These are phyloP conservation scores for Terfezia boudieri DNA, from an alignment of 495 filamentous ascomycete species.

Conservation along the genomic window DNA sequence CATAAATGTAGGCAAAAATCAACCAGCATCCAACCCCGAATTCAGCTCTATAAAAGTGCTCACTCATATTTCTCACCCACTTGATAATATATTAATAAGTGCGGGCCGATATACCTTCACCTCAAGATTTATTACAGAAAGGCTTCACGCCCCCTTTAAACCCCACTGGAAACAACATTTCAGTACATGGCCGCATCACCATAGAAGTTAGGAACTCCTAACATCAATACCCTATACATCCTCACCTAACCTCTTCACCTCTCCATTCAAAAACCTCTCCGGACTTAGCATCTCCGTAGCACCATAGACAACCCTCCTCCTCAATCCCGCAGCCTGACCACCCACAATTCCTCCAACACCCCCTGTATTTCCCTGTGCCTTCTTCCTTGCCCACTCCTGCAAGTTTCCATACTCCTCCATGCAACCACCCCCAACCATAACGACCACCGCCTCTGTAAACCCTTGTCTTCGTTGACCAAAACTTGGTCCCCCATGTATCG, in stretches of 20 bases:
- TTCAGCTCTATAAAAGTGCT: too few species aligned
- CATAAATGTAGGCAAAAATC: too few species aligned
- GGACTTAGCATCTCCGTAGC: conserved; percentile 89
- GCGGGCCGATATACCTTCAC: too few species aligned
- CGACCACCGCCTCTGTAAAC: conserved; percentile 88
- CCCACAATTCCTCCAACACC: conserved; percentile 64
- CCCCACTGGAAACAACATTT: too few species aligned
- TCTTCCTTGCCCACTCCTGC: conserved; percentile 80
- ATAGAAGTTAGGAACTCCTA: not conserved
- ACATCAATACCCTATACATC: conserved; percentile 25
- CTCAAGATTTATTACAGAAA: too few species aligned
- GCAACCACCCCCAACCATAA: conserved; percentile 88
- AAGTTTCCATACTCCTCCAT: conserved; percentile 99
- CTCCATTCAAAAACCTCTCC: conserved; percentile 59
- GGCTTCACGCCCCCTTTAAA: too few species aligned
- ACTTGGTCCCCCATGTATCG: conserved; percentile 39
- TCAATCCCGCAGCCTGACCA: conserved; percentile 28
- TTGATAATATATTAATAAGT: too few species aligned
- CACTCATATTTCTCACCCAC: too few species aligned
- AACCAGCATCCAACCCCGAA: too few species aligned
- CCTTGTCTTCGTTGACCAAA: conserved; percentile 88
- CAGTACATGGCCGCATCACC: too few species aligned
- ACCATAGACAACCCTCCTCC: conserved; percentile 75
- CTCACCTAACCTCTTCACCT: conserved; percentile 55
- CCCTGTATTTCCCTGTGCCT: conserved; percentile 61